Evolutionary conservation across 768 basidiomycete genomes (phyloP), one percentile per base, ranked within the genome.

Genomic region (Dioszegia crocea): DNA sequence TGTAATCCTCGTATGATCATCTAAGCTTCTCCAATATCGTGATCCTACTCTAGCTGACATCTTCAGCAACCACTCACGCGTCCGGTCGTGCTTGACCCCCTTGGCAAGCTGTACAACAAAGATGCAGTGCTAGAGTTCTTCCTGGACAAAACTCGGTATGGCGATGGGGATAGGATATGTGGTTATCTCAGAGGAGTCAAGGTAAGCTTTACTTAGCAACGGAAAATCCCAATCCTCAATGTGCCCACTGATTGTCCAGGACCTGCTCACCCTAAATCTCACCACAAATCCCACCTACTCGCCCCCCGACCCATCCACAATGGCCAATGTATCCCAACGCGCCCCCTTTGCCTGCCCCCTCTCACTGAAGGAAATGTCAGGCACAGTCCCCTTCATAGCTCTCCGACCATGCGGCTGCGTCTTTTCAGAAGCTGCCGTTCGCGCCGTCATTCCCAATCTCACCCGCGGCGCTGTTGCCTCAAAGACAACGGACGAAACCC

Each of bases 91-190:
- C 86, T 92, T 0, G 94, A 91, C 77, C 86, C 86, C 0, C 82
- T 97, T 0, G 96, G 96, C 11, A 94, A 93, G 76, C 80, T 99
- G 0, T 98, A 97, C 75, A 99, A 97, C 78, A 96, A 94, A 73
- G 94, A 94, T 67, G 84, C 93, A 0, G 80, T 99, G 26, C 83
- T 99, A 39, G 90, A 96, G 75, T 94, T 86, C 77, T 81, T 97
- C 30, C 79, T 98, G 16, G 88, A 94, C 75, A 85, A 84, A 66
- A 79, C 83, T 3, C 82, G 85, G 2, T 93, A 91, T 74, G 91
- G 93, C 5, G 96, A 98, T 64, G 93, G 91, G 0, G 87, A 88
- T 64, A 83, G 84, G 61, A 93, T 96, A 69, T 97, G 93, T 71
- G 88, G 92, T 2, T 90, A 98, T 78, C 86, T 98, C 40, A 82